Base-by-base conservation (phyloP, 1,139 yeast genomes). In the Sugiyamaella paludigena region DNA sequence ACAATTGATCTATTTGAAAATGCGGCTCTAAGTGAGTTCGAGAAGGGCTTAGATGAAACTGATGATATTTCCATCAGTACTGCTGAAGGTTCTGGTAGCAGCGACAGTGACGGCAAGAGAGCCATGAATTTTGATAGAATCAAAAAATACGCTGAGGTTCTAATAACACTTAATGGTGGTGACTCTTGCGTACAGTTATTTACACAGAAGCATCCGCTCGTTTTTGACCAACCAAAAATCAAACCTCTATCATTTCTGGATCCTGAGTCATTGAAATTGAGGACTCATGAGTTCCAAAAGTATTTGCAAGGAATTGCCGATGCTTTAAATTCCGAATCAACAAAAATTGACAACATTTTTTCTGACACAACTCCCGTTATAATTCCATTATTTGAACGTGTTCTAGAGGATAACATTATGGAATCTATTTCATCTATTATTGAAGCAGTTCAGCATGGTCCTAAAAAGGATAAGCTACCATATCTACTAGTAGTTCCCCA, bases 1-100 rank as follows among this genome's bases (percentile, higher is more conserved):
- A 72, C 83, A n/a, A 68, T 81, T 42, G 94, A 85, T 60, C 73
- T 86, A 34, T 87, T 87, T 62, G 85, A 85, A 47, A 84, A 78
- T 61, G 88, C 94, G 0, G 75, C 86, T 7, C 64, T 87, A 31
- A 70, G 81, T 42, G 96, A 88, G 58, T 74, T 89, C 56, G 94
- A 85, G 49, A 69, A 75, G 34, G 69, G 66, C 5, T 78, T 79
- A 57, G 82, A 78, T 45, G 66, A 73, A 2, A 72, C 75, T 46
- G 82, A 85, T 47, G 12, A 9, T 16, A n/a, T 16, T 7, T 24
- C 29, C 11, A 13, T 4, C 4, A 48, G 36, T 12, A n/a, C n/a
- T n/a, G n/a, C n/a, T n/a, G n/a, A n/a, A n/a, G n/a, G n/a, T n/a
- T n/a, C n/a, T n/a, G n/a, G n/a, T n/a, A n/a, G n/a, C n/a, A n/a